These are phyloP conservation scores for Penicillium italicum DNA, from an alignment of 2,329 filamentous ascomycete genomes.

Conservation along the genomic window DNA sequence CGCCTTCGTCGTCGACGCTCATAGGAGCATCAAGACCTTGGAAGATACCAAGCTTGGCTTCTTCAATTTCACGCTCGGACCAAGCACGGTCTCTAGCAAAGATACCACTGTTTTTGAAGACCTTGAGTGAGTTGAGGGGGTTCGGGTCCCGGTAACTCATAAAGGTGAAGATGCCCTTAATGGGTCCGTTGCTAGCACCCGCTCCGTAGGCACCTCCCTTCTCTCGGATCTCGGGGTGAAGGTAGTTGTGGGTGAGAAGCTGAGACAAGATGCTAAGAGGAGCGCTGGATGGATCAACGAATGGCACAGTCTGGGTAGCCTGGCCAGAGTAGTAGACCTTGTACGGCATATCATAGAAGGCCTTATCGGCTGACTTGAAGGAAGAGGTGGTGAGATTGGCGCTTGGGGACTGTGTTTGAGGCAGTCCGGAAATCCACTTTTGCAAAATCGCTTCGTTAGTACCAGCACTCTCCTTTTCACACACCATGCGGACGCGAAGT, in stretches of 20 bases:
- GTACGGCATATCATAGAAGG: slow-evolving; percentile 91
- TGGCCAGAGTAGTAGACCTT: slow-evolving; percentile 93
- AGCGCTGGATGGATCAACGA: slow-evolving; percentile 70
- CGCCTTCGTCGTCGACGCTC: slow-evolving; percentile 82
- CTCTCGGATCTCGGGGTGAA: slow-evolving; percentile 96
- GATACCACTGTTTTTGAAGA: slow-evolving; percentile 76
- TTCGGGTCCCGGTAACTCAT: slow-evolving; percentile 98
- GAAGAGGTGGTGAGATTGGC: slow-evolving; percentile 22
- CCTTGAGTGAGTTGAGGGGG: slow-evolving; percentile 77
- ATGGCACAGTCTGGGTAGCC: slow-evolving; percentile 77
- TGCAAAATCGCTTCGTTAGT: slow-evolving; percentile 69
- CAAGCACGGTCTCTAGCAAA: slow-evolving; percentile 81
- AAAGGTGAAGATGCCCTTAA: slow-evolving; percentile 86
- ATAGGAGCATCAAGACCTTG: slow-evolving; percentile 85
- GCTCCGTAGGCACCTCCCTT: slow-evolving; percentile 96
- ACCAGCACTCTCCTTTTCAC: slow-evolving; percentile 67
- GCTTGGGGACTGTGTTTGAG: slow-evolving; percentile 44
- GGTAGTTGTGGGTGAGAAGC: slow-evolving; percentile 89
- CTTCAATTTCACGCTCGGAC: slow-evolving; percentile 82
- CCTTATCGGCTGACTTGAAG: slow-evolving; percentile 53
- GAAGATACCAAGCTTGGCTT: slow-evolving; percentile 94
- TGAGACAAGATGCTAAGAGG: slow-evolving; percentile 85
- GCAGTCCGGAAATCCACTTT: slow-evolving; percentile 65
- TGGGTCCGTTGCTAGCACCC: slow-evolving; percentile 73
- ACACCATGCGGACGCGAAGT: slow-evolving; percentile 80